These are phyloP conservation scores for Botryotinia convoluta DNA, from an alignment of 2,329 filamentous ascomycete genomes.

Conservation along the genomic window DNA sequence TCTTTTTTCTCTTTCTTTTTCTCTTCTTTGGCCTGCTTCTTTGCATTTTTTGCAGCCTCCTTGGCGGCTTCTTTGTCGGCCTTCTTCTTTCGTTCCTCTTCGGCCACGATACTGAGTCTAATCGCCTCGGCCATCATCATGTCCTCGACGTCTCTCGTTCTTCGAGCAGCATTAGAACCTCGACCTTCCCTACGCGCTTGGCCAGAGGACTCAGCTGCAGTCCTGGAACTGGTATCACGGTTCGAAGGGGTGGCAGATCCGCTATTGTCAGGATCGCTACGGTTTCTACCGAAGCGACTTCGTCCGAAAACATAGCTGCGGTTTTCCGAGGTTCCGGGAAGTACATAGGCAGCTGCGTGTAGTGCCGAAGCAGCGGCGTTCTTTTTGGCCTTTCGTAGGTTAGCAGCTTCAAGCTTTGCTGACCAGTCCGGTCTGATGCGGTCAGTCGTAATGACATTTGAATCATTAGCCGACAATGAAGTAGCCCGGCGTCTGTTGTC, in stretches of 20 bases:
- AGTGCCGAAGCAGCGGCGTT: conserved; percentile 81
- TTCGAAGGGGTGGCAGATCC: conserved; percentile 36
- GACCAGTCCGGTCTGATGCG: conserved; percentile 92
- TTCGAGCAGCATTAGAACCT: conserved; percentile 37
- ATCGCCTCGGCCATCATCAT: conserved; percentile 99
- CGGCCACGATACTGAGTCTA: conserved; percentile 80
- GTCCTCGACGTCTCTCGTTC: conserved; percentile 82
- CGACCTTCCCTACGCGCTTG: conserved; percentile 35
- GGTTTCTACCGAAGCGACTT: conserved; percentile 36
- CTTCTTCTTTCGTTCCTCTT: conserved; percentile 87
- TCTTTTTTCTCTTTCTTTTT: conserved; percentile 60
- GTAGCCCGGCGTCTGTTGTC: conserved; percentile 56
- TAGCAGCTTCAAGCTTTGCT: conserved; percentile 79
- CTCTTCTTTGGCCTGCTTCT: conserved; percentile 80
- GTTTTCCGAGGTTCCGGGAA: conserved; percentile 48
- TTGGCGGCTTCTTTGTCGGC: conserved; percentile 77
- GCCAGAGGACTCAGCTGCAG: conserved; percentile 34
- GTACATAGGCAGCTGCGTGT: conserved; percentile 53
- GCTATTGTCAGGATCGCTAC: conserved; percentile 35
- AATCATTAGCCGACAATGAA: conserved; percentile 76
- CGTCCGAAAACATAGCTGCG: conserved; percentile 36
- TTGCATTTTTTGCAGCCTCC: conserved; percentile 75
- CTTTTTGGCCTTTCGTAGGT: conserved; percentile 78
- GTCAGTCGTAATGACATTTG: conserved; percentile 89
- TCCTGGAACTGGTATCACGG: conserved; percentile 26